phyloP scores from a whole-genome alignment of 2,329 filamentous ascomycete genomes.

The Cladophialophora chaetospira region DNA sequence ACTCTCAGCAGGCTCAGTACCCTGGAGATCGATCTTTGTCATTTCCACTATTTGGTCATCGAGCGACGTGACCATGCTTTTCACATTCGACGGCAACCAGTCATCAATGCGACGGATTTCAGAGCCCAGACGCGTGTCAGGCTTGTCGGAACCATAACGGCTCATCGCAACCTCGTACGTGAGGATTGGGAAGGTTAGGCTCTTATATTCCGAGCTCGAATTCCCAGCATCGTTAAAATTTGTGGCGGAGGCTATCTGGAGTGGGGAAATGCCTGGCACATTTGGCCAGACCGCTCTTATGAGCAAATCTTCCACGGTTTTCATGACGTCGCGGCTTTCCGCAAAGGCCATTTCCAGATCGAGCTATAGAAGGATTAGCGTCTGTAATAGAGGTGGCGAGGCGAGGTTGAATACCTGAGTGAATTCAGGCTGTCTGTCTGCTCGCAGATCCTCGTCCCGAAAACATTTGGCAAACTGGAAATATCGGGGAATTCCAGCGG shows the following conservation, averaged over 20 bases:
- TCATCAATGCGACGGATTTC: slow-evolving; percentile 69
- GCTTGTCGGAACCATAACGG: slow-evolving; percentile 85
- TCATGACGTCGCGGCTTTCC: slow-evolving; percentile 70
- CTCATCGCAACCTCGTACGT: slow-evolving; percentile 78
- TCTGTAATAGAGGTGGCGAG: background rate
- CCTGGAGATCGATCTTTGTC: slow-evolving; percentile 60
- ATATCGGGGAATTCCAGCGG: slow-evolving; percentile 77
- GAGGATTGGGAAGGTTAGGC: slow-evolving; percentile 11
- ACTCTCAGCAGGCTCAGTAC: slow-evolving; percentile 53
- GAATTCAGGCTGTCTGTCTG: slow-evolving; percentile 94
- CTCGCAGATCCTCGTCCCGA: slow-evolving; percentile 87
- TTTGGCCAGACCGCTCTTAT: slow-evolving; percentile 27
- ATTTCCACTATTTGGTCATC: slow-evolving; percentile 71
- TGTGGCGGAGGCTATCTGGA: slow-evolving; percentile 28
- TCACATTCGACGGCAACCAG: slow-evolving; percentile 64
- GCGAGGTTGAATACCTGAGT: slow-evolving; percentile 66
- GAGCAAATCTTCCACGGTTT: slow-evolving; percentile 44
- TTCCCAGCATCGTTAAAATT: slow-evolving; percentile 27
- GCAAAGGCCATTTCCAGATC: slow-evolving; percentile 94
- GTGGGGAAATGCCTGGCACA: slow-evolving; percentile 18
- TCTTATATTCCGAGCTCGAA: slow-evolving; percentile 13
- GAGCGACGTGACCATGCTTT: slow-evolving; percentile 73
- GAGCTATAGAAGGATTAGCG: slow-evolving; percentile 54
- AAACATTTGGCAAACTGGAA: slow-evolving; percentile 95
- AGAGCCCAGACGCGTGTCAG: slow-evolving; percentile 74